Evolutionary conservation across 225 moss, liverwort and hornwort genomes (phyloP).

Genomic region (Anthoceros angustus): DNA sequence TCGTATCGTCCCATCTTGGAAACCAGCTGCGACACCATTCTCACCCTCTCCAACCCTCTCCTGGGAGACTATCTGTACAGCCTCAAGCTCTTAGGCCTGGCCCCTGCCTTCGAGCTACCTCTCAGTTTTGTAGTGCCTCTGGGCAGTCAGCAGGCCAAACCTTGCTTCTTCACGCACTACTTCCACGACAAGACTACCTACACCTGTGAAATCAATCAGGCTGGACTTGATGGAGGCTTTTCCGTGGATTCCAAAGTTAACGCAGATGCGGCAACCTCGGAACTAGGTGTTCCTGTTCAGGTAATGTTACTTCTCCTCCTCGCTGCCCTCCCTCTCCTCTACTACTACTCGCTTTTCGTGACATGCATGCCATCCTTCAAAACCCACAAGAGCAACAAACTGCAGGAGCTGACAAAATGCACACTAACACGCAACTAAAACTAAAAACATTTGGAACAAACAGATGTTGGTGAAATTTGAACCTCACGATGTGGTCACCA

Average conservation of each 20-base stretch:
- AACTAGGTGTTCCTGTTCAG: neutral
- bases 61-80: constrained; percentile 62
- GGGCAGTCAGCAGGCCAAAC: constrained; percentile 40
- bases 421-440: neutral
- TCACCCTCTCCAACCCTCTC: constrained; percentile 34
- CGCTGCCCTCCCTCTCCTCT: neutral
- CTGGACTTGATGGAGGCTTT: constrained; percentile 40
- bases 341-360: neutral
- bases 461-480: constrained; percentile 29
- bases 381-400: neutral
- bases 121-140: constrained; percentile 43
- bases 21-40: constrained; percentile 19
- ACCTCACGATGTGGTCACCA: constrained; percentile 19
- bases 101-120: constrained; percentile 43
- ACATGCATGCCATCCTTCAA: neutral
- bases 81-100: constrained; percentile 33
- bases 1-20: constrained; percentile 49
- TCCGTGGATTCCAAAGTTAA: constrained; percentile 19
- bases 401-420: neutral
- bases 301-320: neutral
- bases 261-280: constrained; percentile 25
- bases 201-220: constrained; percentile 26
- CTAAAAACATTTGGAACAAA: neutral
- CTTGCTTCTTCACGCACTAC: constrained; percentile 66
- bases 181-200: constrained; percentile 40